Percentiles rank a stretch among this genome's conserved stretches.
Conservation (phyloP, 139 green algal species). For the Gonium pectorale region DNA sequence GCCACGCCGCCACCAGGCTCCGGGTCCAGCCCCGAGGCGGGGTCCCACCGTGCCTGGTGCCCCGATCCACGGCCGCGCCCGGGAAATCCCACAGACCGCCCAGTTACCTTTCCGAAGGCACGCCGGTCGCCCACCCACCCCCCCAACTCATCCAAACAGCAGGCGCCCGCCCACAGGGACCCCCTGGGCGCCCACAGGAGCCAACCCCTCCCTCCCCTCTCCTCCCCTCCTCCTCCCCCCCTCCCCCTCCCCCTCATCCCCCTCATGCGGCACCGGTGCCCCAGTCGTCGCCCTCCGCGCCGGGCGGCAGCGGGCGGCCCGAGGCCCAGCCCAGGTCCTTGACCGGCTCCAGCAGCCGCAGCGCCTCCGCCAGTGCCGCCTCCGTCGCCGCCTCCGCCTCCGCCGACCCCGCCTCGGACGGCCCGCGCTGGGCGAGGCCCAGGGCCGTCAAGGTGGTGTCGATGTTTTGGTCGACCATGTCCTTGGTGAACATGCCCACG, state of each 20-base stretch:
- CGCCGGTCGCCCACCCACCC: too few relatives aligned
- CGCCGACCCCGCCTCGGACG: slow-evolving; percentile 39
- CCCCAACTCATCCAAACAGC: too few relatives aligned
- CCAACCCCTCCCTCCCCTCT: background rate
- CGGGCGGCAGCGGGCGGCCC: slow-evolving; percentile 72
- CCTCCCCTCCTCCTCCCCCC: background rate
- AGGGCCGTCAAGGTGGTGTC: slow-evolving; percentile 67
- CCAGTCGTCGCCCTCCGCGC: too few relatives aligned
- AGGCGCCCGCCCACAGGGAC: too few relatives aligned
- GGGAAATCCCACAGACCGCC: too few relatives aligned
- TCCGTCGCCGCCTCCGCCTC: background rate
- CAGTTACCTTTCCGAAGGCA: too few relatives aligned
- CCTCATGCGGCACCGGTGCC: too few relatives aligned
- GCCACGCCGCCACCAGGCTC: too few relatives aligned
- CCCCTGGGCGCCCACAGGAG: too few relatives aligned
- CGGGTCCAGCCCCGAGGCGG: too few relatives aligned
- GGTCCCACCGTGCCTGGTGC: too few relatives aligned
- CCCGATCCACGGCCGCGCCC: too few relatives aligned
- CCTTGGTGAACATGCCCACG: slow-evolving; percentile 81
- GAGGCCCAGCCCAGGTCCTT: slow-evolving; percentile 79
- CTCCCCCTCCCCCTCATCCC: background rate
- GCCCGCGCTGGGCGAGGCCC: slow-evolving; percentile 38
- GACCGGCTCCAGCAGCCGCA: slow-evolving; percentile 72
- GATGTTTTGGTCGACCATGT: slow-evolving; percentile 79
- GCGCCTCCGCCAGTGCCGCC: slow-evolving; percentile 61